These are phyloP conservation scores for Aquilaria agallochum DNA, from an alignment of 441 rosid species.

Conservation along the genomic window DNA sequence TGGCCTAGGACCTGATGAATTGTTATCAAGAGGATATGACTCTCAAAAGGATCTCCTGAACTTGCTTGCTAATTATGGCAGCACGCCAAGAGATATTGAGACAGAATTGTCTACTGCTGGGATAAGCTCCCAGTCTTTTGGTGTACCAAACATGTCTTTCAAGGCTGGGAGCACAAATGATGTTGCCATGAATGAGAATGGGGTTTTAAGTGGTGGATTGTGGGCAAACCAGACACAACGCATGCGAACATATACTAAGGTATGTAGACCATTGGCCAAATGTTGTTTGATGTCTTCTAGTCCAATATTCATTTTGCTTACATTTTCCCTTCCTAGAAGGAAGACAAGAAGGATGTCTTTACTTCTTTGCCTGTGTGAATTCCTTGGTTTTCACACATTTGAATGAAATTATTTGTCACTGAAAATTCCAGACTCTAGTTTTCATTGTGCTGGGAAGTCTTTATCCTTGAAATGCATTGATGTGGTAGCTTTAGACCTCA, in stretches of 20 bases:
- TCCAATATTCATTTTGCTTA: too few species aligned
- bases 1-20: conserved; percentile 63
- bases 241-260: conserved; percentile 96
- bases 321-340: too few species aligned
- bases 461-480: too few species aligned
- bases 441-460: too few species aligned
- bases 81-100: conserved; percentile 75
- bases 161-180: conserved; percentile 77
- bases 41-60: conserved; percentile 94
- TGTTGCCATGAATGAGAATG: conserved; percentile 66
- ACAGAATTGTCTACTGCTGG: conserved; percentile 94
- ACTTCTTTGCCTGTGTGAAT: too few species aligned
- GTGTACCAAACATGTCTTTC: conserved; percentile 70
- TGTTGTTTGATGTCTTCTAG: too few species aligned
- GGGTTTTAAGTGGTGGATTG: conserved; percentile 67
- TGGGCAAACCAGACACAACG: conserved; percentile 89
- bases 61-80: conserved; percentile 78
- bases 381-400: too few species aligned
- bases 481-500: too few species aligned
- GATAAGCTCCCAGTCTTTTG: conserved; percentile 88
- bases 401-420: too few species aligned
- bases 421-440: too few species aligned
- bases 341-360: too few species aligned
- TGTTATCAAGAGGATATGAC: conserved; percentile 76
- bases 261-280: conserved; percentile 15